Evolutionary conservation across 306 rosid species (phyloP), one percentile per base, ranked within the genome.

Genomic region (Cicer yamashitae): DNA sequence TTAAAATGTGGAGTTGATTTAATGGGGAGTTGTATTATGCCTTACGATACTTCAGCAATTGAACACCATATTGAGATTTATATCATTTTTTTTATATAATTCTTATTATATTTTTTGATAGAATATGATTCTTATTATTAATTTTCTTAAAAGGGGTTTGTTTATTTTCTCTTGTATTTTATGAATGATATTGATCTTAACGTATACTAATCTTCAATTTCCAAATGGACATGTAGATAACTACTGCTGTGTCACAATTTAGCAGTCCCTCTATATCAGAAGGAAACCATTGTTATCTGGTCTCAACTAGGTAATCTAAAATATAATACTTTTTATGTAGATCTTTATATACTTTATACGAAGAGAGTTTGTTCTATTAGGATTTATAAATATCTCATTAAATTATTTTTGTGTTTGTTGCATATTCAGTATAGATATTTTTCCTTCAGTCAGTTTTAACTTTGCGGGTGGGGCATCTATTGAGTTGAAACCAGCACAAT

Each of bases 401-500:
- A 77, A 77, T 30, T 37, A 77, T 30, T 37, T 65, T 70, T 56
- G 10, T 87, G 43, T 75, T 73, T 34, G 37, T 79, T 79, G 43
- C 54, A 71, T 82, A 75, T 83, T 80, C 91, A 94, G 99, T 81
- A 40, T 86, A 62, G 79, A 77, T 80, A 73, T 78, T 70, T 94
- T 94, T 84, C 99, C 99, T 71, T 75, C 67, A 1, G 96, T 92
- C 54, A 92, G 93, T 85, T 87, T 94, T 53, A 94, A 94, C 84
- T 94, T 94, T 79, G 96, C 61, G 5, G 94, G 88, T 12, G 86
- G 91, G 77, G 99, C 93, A 53, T 84, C 96, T 5, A 94, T 94
- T 96, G 85, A 90, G 79, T 86, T 94, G 82, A 94, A 89, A 82
- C 97, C 99, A 37, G 91, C 86, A 84, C 90, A 94, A 67, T 94